These are phyloP conservation scores for Rhododendron vialii DNA, from an alignment of 148 eudicot species.

Conservation along the genomic window DNA sequence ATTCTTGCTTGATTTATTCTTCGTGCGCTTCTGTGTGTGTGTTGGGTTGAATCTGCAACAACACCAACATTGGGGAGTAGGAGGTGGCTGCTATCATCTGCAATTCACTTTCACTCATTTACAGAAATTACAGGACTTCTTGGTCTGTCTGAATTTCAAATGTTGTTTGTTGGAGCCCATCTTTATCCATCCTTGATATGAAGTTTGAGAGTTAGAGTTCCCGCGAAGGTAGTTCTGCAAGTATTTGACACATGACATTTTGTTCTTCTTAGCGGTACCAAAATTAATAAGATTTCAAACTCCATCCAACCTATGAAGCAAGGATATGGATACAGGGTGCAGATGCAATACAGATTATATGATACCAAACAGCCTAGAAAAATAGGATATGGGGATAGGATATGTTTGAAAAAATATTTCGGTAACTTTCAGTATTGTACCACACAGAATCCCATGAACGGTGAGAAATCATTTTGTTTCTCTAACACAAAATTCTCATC, in stretches of 20 bases:
- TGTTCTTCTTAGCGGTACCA: background rate
- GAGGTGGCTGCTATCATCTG: constrained; percentile 7
- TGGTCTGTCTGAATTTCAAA: background rate
- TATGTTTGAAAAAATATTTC: background rate
- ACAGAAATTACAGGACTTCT: background rate
- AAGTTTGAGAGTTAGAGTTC: background rate
- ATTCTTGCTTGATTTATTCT: background rate
- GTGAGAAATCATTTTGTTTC: background rate
- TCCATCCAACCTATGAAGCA: background rate
- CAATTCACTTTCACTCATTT: background rate
- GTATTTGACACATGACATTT: background rate
- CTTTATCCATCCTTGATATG: background rate
- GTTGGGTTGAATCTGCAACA: background rate
- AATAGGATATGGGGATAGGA: background rate
- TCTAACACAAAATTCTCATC: background rate
- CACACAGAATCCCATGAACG: background rate
- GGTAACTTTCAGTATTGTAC: background rate
- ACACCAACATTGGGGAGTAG: background rate
- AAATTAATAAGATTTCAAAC: background rate
- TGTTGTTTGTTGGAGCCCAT: background rate
- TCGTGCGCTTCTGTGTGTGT: background rate
- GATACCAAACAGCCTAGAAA: background rate
- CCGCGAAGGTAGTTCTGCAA: background rate
- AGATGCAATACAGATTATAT: background rate
- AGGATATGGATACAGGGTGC: background rate